These are phyloP conservation scores for Hymenotorrendiella dingleyae DNA, from an alignment of 2,329 filamentous ascomycete species.

Conservation along the genomic window DNA sequence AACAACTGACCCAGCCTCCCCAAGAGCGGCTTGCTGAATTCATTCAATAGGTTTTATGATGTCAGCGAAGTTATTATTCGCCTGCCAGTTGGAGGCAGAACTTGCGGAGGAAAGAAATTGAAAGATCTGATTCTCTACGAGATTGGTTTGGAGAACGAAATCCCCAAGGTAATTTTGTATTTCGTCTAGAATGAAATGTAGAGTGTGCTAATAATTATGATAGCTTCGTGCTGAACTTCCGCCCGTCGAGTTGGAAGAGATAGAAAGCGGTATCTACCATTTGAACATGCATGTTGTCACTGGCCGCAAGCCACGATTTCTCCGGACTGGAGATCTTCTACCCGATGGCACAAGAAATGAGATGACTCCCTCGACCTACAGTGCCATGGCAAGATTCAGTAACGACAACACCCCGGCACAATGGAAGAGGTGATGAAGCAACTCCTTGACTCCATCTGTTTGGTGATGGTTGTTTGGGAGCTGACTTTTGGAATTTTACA, in stretches of 20 bases:
- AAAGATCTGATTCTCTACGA: conserved; percentile 20
- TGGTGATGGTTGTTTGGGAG: background rate
- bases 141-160: conserved; percentile 17
- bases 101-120: conserved; percentile 15
- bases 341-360: conserved; percentile 22
- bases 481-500: too few species aligned
- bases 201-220: conserved; percentile 1
- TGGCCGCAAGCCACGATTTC: conserved; percentile 22
- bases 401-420: conserved; percentile 13
- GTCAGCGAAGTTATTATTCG: conserved; percentile 24
- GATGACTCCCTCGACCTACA: conserved; percentile 25
- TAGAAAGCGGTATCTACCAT: conserved; percentile 21
- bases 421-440: conserved; percentile 21
- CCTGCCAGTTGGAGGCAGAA: conserved; percentile 22
- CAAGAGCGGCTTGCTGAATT: too few species aligned
- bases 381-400: conserved; percentile 22
- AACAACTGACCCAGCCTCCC: background rate
- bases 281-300: conserved; percentile 29
- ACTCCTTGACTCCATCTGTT: conserved; percentile 2
- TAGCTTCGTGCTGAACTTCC: conserved; percentile 20
- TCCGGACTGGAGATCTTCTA: conserved; percentile 25
- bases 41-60: conserved; percentile 25
- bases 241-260: conserved; percentile 10
- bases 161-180: conserved; percentile 18
- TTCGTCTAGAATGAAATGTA: background rate